These are phyloP conservation scores for Phytophthora kernoviae DNA, from an alignment of 352 stramenopile genomes.

Conservation along the genomic window DNA sequence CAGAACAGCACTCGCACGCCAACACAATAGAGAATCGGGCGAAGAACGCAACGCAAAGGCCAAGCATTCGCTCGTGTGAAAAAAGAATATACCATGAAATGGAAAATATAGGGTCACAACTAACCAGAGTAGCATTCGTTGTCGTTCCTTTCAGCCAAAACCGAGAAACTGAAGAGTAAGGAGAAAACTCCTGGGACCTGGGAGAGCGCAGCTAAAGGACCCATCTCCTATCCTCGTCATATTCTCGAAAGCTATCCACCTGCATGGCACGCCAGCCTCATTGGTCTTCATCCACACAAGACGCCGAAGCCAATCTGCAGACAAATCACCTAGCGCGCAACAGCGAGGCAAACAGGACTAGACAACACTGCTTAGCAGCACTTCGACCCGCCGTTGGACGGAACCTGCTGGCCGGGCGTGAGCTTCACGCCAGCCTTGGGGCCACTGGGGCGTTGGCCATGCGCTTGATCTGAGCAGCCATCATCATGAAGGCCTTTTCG, in stretches of 20 bases:
- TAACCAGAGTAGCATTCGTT: slow-evolving; percentile 47
- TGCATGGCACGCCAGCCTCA: slow-evolving; percentile 21
- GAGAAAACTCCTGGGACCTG: slow-evolving; percentile 14
- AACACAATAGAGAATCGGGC: slow-evolving; percentile 4
- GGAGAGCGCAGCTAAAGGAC: slow-evolving; percentile 7
- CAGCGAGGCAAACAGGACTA: slow-evolving; percentile 42
- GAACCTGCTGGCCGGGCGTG: slow-evolving; percentile 64
- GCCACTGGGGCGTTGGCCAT: slow-evolving; percentile 86
- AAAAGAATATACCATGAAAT: slow-evolving; percentile 42
- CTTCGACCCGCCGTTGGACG: slow-evolving; percentile 69
- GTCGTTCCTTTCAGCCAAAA: slow-evolving; percentile 44
- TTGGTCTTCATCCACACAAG: slow-evolving; percentile 31
- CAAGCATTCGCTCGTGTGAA: slow-evolving; percentile 24
- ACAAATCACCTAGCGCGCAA: slow-evolving; percentile 23
- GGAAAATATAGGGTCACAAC: slow-evolving; percentile 51
- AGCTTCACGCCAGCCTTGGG: slow-evolving; percentile 72
- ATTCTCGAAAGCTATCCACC: slow-evolving; percentile 34
- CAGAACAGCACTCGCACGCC: neutral
- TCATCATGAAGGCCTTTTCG: slow-evolving; percentile 93
- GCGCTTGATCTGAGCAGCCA: slow-evolving; percentile 92
- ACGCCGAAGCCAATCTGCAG: slow-evolving; percentile 26
- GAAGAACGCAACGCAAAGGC: slow-evolving; percentile 12
- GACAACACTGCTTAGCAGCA: slow-evolving; percentile 82
- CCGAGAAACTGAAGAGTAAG: slow-evolving; percentile 21
- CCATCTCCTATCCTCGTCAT: slow-evolving; percentile 21